A percentile compares a stretch with the other conserved stretches of the same genome.
Evolutionary conservation across 306 rosid genomes (phyloP).

Genomic region (Dalbergia oliveri): DNA sequence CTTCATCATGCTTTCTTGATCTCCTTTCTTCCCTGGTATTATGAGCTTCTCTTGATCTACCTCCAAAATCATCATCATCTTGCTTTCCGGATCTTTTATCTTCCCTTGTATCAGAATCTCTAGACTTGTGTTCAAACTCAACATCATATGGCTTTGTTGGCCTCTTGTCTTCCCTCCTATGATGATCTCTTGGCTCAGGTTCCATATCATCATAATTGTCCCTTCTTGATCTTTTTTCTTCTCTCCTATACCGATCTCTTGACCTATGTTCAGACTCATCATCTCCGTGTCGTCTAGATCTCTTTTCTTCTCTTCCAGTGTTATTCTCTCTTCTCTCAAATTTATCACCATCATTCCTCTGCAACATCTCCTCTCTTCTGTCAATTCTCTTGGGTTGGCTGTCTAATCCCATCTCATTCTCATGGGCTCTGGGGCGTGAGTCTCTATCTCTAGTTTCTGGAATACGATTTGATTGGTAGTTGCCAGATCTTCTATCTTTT

Average conservation of each 20-base stretch:
- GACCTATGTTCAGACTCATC: slow-evolving; percentile 50
- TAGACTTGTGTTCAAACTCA: slow-evolving; percentile 54
- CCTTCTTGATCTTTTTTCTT: slow-evolving; percentile 57
- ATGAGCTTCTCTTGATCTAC: slow-evolving; percentile 59
- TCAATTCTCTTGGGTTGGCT: slow-evolving; percentile 52
- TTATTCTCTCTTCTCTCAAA: slow-evolving; percentile 55
- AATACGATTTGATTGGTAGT: slow-evolving; percentile 44
- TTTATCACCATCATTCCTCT: slow-evolving; percentile 40
- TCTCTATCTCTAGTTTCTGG: slow-evolving; percentile 53
- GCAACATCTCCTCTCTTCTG: slow-evolving; percentile 52
- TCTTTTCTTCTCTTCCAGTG: slow-evolving; percentile 59
- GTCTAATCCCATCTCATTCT: slow-evolving; percentile 44
- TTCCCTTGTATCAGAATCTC: slow-evolving; percentile 61
- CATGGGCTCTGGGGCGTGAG: slow-evolving; percentile 46
- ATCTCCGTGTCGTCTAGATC: slow-evolving; percentile 52
- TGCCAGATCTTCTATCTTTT: slow-evolving; percentile 53
- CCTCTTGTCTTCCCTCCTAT: slow-evolving; percentile 59
- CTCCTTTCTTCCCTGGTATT: slow-evolving; percentile 59
- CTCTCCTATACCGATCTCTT: slow-evolving; percentile 57
- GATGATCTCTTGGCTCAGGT: slow-evolving; percentile 53
- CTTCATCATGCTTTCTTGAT: slow-evolving; percentile 49
- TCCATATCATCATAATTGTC: slow-evolving; percentile 44
- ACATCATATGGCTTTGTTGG: slow-evolving; percentile 52
- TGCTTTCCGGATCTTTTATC: slow-evolving; percentile 55
- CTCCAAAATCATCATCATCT: slow-evolving; percentile 54